Percentiles rank a stretch among this genome's conserved stretches.
These are phyloP conservation scores for Microbotryum saponariae DNA, from an alignment of 1,284 basidiomycete species.

Conservation along the genomic window DNA sequence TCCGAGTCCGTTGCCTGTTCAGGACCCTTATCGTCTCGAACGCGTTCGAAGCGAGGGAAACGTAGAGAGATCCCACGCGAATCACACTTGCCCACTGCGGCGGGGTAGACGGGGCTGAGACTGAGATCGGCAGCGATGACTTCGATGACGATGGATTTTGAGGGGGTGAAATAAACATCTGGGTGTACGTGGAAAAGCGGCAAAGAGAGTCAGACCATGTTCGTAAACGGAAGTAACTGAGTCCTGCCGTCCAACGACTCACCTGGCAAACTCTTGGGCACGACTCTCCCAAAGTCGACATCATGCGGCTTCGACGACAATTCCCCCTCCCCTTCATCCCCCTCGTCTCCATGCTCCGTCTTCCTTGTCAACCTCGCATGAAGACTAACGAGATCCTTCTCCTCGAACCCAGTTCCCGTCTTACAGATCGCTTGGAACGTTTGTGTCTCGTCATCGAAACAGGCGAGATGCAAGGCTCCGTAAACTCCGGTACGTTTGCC, in stretches of 20 bases:
- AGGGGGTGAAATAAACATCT: slow-evolving; percentile 37
- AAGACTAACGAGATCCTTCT: slow-evolving; percentile 77
- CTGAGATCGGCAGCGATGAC: slow-evolving; percentile 94
- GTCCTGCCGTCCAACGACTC: not conserved
- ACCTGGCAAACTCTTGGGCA: not conserved
- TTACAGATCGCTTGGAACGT: slow-evolving; percentile 96
- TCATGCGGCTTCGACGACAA: slow-evolving; percentile 14
- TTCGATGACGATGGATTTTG: slow-evolving; percentile 72
- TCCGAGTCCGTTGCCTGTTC: slow-evolving; percentile 89
- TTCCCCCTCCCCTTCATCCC: slow-evolving; percentile 35
- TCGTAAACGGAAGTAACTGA: not conserved
- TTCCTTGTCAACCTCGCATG: slow-evolving; percentile 61
- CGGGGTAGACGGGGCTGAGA: slow-evolving; percentile 92
- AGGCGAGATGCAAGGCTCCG: slow-evolving; percentile 89
- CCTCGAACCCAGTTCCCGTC: slow-evolving; percentile 96
- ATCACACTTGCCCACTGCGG: slow-evolving; percentile 63
- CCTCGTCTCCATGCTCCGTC: slow-evolving; percentile 43
- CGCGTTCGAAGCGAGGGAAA: slow-evolving; percentile 86
- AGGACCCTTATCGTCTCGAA: slow-evolving; percentile 85
- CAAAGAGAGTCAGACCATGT: not conserved
- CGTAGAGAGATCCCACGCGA: slow-evolving; percentile 85
- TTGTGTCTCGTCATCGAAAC: slow-evolving; percentile 83
- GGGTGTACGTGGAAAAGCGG: not conserved
- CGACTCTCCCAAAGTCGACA: slow-evolving; percentile 22
- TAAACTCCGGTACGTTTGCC: slow-evolving; percentile 96